A percentile compares a stretch with the other conserved stretches of the same genome.
phyloP scores from a whole-genome alignment of 257 asterid species.

The Lantana camara region DNA sequence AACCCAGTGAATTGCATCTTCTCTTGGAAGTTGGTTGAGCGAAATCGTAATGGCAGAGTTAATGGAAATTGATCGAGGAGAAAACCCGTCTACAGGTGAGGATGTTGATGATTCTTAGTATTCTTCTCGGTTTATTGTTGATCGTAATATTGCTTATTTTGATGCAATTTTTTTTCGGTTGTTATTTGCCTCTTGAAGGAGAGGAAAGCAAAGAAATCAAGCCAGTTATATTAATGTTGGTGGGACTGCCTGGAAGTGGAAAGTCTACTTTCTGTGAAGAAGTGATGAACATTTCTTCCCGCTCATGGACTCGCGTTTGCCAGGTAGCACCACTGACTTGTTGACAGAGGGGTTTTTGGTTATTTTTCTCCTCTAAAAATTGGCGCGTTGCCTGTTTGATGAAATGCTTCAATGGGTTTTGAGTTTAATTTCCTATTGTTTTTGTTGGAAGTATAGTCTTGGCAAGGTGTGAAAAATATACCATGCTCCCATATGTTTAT shows the following conservation, averaged over 20 bases:
- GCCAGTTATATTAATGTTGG: slow-evolving; percentile 50
- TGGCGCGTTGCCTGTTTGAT: slow-evolving; percentile 30
- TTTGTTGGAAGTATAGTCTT: neutral
- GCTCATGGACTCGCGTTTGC: slow-evolving; percentile 87
- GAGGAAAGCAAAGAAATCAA: slow-evolving; percentile 35
- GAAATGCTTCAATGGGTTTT: slow-evolving; percentile 37
- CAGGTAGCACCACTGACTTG: slow-evolving; percentile 50
- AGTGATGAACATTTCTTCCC: slow-evolving; percentile 55
- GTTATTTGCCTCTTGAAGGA: slow-evolving; percentile 27
- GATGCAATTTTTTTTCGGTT: neutral
- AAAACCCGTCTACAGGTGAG: slow-evolving; percentile 41
- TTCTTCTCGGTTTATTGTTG: neutral
- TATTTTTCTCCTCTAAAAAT: neutral
- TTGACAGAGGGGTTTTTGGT: neutral
- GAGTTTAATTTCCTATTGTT: neutral
- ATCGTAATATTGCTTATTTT: neutral
- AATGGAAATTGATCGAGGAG: slow-evolving; percentile 60
- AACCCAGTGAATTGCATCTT: slow-evolving; percentile 6
- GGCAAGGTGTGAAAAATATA: neutral
- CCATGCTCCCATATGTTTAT: neutral
- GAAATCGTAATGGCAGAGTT: slow-evolving; percentile 38
- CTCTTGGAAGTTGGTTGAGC: slow-evolving; percentile 7
- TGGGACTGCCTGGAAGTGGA: slow-evolving; percentile 97
- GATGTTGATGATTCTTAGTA: neutral
- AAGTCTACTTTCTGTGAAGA: slow-evolving; percentile 85